phyloP scores from a whole-genome alignment of 1,139 yeast genomes.

The Pichia sp. region DNA sequence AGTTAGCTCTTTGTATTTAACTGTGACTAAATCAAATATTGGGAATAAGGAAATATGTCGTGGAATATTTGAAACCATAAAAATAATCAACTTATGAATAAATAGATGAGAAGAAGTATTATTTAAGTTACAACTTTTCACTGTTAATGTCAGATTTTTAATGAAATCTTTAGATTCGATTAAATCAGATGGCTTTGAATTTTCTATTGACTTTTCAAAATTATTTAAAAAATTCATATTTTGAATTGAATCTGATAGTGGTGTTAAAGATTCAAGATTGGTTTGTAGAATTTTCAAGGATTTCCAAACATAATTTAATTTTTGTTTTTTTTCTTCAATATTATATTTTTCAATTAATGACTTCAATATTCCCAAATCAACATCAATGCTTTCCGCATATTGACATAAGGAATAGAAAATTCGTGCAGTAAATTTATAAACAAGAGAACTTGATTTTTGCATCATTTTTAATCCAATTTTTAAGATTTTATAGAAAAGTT shows the following conservation, averaged over 20 bases:
- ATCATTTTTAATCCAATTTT: slow-evolving; percentile 16
- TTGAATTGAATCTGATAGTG: neutral
- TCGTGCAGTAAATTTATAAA: slow-evolving; percentile 11
- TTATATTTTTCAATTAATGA: neutral
- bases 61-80: too few relatives aligned
- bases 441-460: slow-evolving; percentile 7
- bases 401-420: slow-evolving; percentile 2
- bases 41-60: neutral
- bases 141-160: too few relatives aligned
- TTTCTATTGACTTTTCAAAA: too few relatives aligned
- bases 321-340: neutral
- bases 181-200: too few relatives aligned
- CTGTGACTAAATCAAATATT: neutral
- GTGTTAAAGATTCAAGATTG: too few relatives aligned
- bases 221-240: slow-evolving; percentile 1
- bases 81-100: too few relatives aligned
- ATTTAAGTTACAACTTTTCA: too few relatives aligned
- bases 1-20: slow-evolving; percentile 5
- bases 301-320: slow-evolving; percentile 3
- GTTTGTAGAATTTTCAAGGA: neutral
- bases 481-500: slow-evolving; percentile 6
- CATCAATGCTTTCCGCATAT: neutral
- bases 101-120: too few relatives aligned
- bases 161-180: too few relatives aligned
- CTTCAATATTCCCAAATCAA: neutral